Conservation (phyloP, 441 rosid genomes). For the Brassica hybrid region DNA sequence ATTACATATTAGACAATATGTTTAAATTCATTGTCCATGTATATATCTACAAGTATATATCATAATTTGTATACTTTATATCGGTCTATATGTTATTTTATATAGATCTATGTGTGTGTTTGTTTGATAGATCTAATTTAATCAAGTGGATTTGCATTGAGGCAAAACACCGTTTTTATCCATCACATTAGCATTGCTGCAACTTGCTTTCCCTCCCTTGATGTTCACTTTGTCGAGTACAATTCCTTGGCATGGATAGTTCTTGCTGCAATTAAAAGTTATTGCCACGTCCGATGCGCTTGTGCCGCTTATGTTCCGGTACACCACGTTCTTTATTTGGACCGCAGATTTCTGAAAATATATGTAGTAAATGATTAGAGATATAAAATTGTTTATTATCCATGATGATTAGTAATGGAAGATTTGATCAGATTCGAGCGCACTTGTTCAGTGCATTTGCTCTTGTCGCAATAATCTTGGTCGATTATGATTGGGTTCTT, state of each 20-base stretch:
- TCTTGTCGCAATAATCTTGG: constrained; percentile 77
- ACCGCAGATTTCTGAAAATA: constrained; percentile 61
- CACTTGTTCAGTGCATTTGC: constrained; percentile 63
- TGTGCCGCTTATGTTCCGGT: constrained; percentile 68
- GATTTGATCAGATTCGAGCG: background rate
- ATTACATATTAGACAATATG: background rate
- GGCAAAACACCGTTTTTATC: constrained; percentile 55
- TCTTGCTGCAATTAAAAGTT: constrained; percentile 63
- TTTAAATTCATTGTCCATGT: constrained; percentile 24
- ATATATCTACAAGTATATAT: constrained; percentile 19
- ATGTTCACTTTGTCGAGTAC: constrained; percentile 50
- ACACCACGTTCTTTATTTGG: constrained; percentile 62
- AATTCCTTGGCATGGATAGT: constrained; percentile 62
- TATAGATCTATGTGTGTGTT: background rate
- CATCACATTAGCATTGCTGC: constrained; percentile 53
- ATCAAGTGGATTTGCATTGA: constrained; percentile 42
- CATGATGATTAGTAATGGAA: background rate
- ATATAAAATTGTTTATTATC: background rate
- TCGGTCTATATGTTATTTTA: background rate
- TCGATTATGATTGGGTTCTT: constrained; percentile 78
- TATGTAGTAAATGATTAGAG: background rate
- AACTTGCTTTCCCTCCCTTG: constrained; percentile 47
- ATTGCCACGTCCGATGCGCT: constrained; percentile 67
- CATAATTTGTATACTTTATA: constrained; percentile 13
- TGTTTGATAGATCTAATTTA: background rate